Percentiles rank a stretch among this genome's conserved stretches.
Evolutionary conservation across 768 basidiomycete species (phyloP).

Genomic region (Chlorophyllum brunneum): DNA sequence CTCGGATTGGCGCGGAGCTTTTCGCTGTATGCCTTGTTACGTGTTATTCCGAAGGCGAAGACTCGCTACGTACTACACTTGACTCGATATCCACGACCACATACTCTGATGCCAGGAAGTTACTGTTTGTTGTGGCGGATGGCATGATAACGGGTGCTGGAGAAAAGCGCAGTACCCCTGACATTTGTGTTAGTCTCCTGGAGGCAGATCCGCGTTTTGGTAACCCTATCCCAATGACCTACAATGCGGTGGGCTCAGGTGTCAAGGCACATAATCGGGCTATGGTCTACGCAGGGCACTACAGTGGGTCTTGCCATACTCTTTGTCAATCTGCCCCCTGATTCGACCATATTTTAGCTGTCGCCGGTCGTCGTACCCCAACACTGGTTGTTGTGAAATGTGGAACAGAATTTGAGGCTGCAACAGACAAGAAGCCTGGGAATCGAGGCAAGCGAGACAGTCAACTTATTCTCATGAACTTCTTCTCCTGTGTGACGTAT

Average conservation of each 20-base stretch:
- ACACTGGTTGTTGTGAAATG: conserved; percentile 96
- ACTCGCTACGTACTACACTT: conserved; percentile 84
- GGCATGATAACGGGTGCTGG: conserved; percentile 99
- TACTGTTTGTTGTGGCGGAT: conserved; percentile 93
- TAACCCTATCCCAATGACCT: conserved; percentile 93
- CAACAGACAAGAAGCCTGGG: conserved; percentile 87
- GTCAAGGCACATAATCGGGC: conserved; percentile 89
- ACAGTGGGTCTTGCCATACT: conserved; percentile 57
- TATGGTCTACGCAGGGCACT: conserved; percentile 99
- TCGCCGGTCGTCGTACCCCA: conserved; percentile 88
- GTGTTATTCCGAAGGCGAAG: conserved; percentile 96
- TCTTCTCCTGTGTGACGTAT: conserved; percentile 98
- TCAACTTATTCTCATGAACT: conserved; percentile 99
- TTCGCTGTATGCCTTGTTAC: conserved; percentile 96
- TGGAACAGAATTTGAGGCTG: conserved; percentile 82
- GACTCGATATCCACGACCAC: conserved; percentile 90
- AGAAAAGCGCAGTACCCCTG: conserved; percentile 93
- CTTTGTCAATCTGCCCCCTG: conserved; percentile 2
- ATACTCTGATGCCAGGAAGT: conserved; percentile 89
- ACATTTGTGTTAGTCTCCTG: conserved; percentile 88
- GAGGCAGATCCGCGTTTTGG: conserved; percentile 96
- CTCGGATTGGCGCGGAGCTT: conserved; percentile 91
- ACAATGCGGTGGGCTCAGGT: conserved; percentile 86
- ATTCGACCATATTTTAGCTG: conserved; percentile 37
- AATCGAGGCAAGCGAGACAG: conserved; percentile 99